These are phyloP conservation scores for Talaromyces marneffei DNA, from an alignment of 2,329 filamentous ascomycete species.

Conservation along the genomic window DNA sequence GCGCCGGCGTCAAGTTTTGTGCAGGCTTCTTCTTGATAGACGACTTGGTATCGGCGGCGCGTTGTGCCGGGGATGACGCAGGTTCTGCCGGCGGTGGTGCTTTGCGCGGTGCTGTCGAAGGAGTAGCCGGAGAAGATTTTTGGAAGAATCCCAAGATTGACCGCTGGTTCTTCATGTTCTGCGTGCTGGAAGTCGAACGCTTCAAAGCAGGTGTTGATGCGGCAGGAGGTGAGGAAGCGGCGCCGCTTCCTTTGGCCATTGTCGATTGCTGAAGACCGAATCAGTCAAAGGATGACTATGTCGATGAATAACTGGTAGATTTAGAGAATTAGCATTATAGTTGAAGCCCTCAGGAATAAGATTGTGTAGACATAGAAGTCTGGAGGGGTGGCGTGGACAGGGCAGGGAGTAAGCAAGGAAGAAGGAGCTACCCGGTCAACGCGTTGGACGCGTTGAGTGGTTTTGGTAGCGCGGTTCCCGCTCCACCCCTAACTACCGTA, in stretches of 20 bases:
- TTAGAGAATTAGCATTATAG: not conserved
- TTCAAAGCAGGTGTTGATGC: constrained; percentile 36
- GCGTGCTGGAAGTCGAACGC: constrained; percentile 36
- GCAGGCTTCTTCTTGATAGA: constrained; percentile 39
- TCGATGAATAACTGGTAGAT: constrained; percentile 6
- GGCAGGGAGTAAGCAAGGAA: constrained; percentile 17
- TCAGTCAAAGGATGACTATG: constrained; percentile 21
- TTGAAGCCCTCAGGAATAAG: not conserved
- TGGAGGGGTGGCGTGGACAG: constrained; percentile 10
- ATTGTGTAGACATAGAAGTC: not conserved
- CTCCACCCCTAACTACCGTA: not conserved
- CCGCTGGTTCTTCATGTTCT: constrained; percentile 56
- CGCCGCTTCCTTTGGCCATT: constrained; percentile 36
- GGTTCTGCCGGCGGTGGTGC: constrained; percentile 27
- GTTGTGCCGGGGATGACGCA: constrained; percentile 33
- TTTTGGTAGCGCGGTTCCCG: constrained; percentile 6
- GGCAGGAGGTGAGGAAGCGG: constrained; percentile 29
- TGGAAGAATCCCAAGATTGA: constrained; percentile 78
- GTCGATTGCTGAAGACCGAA: constrained; percentile 9
- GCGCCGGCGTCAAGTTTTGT: constrained; percentile 62
- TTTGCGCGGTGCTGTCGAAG: constrained; percentile 17
- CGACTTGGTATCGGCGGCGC: constrained; percentile 25
- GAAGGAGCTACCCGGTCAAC: constrained; percentile 7
- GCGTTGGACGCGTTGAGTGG: constrained; percentile 35
- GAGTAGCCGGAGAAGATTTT: constrained; percentile 48